Evolutionary conservation across 495 filamentous ascomycete species (phyloP), one percentile per base, ranked within the genome.

Genomic region (Annulohypoxylon nitens): DNA sequence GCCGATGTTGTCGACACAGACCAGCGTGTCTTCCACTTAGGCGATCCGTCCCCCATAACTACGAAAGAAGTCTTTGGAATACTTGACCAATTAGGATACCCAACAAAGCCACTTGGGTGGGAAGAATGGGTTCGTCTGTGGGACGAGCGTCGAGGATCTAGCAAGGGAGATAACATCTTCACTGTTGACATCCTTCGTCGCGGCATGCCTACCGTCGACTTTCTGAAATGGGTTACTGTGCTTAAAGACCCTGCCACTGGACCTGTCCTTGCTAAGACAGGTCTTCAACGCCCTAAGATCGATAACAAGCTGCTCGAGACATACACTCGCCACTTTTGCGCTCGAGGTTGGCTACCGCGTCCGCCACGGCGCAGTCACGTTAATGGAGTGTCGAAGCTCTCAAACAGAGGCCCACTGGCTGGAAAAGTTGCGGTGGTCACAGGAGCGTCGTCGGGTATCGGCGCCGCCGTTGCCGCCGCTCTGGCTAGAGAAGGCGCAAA

Each of bases 251-350:
- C 86, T 2, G 75, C 79, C 26, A 91, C 90, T 0, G 77, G 83
- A 7, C 88, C 88, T 9, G 84, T 86, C 74, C 86, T 89, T 14
- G 79, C 72, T 4, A 66, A 66, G 34, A 64, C 79, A 4, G 85
- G 81, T 1, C 83, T 92, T 2, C 81, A 88, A 67, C 85, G 89
- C 7, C 88, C 89, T 14, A 87, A 87, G 74, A 88, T 92, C 34
- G 89, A 91, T 57, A 79, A 67, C 26, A 82, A 84, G 4, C 74
- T 92, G 39, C 83, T 91, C 0, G 87, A 89, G 76, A 91, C 87
- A 0, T 92, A 92, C 73, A 83, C 88, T 30, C 88, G 90, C 6
- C 89, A 91, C 74, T 92, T 90, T 86, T 92, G 87, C 71, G 89
- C 89, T 25, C 80, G 90, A 75, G 90, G 90, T 30, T 92, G 90